These are phyloP conservation scores for Penicillium brasilianum DNA, from an alignment of 2,329 filamentous ascomycete genomes.

Conservation along the genomic window DNA sequence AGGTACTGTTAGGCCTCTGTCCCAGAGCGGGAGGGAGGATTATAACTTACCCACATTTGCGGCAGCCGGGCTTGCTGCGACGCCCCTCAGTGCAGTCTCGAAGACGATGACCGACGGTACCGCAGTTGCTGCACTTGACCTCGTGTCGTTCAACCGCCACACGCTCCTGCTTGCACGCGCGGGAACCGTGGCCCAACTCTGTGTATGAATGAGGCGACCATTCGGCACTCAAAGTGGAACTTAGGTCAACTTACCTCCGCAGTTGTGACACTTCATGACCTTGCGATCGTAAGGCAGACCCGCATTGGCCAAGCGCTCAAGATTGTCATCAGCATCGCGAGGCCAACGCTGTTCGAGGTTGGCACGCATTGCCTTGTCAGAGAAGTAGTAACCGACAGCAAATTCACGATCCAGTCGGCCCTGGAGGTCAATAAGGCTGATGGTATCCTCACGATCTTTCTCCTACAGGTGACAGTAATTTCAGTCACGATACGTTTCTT, in stretches of 20 bases:
- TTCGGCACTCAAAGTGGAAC: not conserved
- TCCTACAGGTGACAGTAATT: slow-evolving; percentile 36
- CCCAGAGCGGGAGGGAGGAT: not conserved
- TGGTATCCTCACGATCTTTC: slow-evolving; percentile 48
- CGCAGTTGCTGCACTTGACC: slow-evolving; percentile 59
- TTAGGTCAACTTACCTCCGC: slow-evolving; percentile 42
- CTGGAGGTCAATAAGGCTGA: slow-evolving; percentile 59
- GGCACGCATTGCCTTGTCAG: slow-evolving; percentile 52
- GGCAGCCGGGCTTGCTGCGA: slow-evolving; percentile 51
- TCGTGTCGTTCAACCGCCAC: slow-evolving; percentile 44
- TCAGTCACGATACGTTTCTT: slow-evolving; percentile 10
- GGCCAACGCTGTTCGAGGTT: slow-evolving; percentile 58
- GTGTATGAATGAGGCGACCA: slow-evolving; percentile 9
- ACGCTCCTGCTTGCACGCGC: slow-evolving; percentile 56
- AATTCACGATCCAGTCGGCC: slow-evolving; percentile 59
- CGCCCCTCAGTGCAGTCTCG: slow-evolving; percentile 53
- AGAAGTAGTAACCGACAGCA: slow-evolving; percentile 56
- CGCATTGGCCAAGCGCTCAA: slow-evolving; percentile 57
- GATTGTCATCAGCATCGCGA: slow-evolving; percentile 54
- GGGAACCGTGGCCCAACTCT: slow-evolving; percentile 56
- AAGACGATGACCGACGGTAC: slow-evolving; percentile 53
- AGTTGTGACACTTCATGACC: slow-evolving; percentile 58
- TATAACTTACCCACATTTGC: slow-evolving; percentile 57
- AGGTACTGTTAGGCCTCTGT: slow-evolving; percentile 25
- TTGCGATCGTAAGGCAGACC: slow-evolving; percentile 57